Percentiles rank a stretch among this genome's conserved stretches.
Conservation (phyloP, 2,329 filamentous ascomycete species). For the Beauveria asiatica region DNA sequence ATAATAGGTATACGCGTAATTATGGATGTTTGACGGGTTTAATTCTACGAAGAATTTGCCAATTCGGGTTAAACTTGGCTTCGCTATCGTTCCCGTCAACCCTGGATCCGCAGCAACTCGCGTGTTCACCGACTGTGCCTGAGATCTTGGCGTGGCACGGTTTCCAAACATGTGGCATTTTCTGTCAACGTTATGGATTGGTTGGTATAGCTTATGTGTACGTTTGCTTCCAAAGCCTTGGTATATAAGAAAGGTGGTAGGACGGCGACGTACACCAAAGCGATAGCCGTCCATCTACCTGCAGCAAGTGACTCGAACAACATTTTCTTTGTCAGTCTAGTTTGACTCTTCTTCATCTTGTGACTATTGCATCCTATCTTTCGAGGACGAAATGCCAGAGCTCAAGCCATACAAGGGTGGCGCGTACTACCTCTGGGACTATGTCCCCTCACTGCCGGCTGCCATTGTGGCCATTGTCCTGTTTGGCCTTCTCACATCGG, state of each 20-base stretch:
- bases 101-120: not conserved
- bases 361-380: too few species aligned
- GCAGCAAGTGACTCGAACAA: too few species aligned
- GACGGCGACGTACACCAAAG: too few species aligned
- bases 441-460: conserved; percentile 34
- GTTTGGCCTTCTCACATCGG: conserved; percentile 34
- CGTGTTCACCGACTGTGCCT: not conserved
- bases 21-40: not conserved
- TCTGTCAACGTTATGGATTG: not conserved
- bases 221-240: too few species aligned
- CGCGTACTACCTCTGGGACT: conserved; percentile 26
- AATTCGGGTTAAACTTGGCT: not conserved
- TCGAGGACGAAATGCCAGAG: conserved; percentile 18
- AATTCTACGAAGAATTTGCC: not conserved
- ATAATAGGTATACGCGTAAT: not conserved
- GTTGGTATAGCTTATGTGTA: not conserved
- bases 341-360: too few species aligned
- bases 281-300: too few species aligned
- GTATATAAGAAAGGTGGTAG: too few species aligned
- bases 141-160: not conserved
- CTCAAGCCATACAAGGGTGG: conserved; percentile 21
- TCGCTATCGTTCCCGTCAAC: not conserved
- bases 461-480: conserved; percentile 38
- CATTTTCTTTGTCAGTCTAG: too few species aligned
- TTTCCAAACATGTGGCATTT: not conserved